Evolutionary conservation across 768 basidiomycete species (phyloP), one percentile per base, ranked within the genome.

Genomic region (Leucogyrophana mollusca): DNA sequence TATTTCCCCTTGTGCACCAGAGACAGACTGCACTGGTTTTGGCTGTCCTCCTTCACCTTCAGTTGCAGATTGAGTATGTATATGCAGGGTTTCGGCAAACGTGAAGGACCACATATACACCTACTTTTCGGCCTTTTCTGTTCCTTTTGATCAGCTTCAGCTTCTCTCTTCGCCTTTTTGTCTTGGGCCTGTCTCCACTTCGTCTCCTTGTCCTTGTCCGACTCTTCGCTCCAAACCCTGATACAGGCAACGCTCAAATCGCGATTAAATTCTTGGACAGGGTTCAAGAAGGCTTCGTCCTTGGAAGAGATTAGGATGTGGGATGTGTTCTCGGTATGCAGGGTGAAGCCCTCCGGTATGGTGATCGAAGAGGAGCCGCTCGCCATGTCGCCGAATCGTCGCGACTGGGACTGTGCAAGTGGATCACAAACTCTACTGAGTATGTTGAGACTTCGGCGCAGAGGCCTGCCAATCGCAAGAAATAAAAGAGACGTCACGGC

Each of bases 251-350:
- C 84, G 53, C 90, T 93, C 37, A 91, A 65, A 68, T 99, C 96
- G 32, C 96, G 78, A 69, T 99, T 99, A 74, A 96, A 99, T 66
- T 99, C 92, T 62, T 99, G 96, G 10, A 97, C 87, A 5, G 96
- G 95, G 61, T 99, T 99, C 50, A 98, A 69, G 66, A 99, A 99
- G 2, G 94, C 91, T 47, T 89, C 87, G 52, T 91, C 88, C 44
- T 69, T 69, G 37, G 68, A 67, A 7, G 78, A 74, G 18, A 94
- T 73, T 45, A 96, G 76, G 59, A 97, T 88, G 58, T 80, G 82
- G 0, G 89, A 80, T 3, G 78, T 83, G 64, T 90, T 91, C 69
- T 93, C 90, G 8, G 82, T 83, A 67, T 92, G 86, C 49, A 93
- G 71, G 9, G 77, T 79, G 65, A 82, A 88, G 17, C 88, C 90